phyloP scores from a whole-genome alignment of 2,329 filamentous ascomycete genomes.

The Hortaea werneckii region DNA sequence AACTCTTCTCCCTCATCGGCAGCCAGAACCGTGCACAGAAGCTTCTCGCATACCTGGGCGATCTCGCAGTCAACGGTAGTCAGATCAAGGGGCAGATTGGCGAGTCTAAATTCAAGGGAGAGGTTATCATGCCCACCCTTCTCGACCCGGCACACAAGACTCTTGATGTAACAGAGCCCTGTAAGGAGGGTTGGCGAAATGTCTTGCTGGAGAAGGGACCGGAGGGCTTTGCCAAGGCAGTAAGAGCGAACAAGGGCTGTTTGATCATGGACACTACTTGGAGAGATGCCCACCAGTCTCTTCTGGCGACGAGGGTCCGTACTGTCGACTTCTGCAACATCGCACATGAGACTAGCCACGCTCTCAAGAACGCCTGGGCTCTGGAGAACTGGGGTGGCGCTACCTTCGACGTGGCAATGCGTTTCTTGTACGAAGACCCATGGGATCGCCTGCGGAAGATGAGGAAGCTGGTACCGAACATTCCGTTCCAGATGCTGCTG shows the following conservation, averaged over 20 bases:
- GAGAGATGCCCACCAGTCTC: constrained; percentile 97
- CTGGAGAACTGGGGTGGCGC: constrained; percentile 98
- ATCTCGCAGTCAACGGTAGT: constrained; percentile 93
- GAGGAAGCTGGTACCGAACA: constrained; percentile 92
- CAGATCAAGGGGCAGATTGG: constrained; percentile 98
- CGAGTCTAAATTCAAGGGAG: constrained; percentile 94
- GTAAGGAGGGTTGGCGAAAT: constrained; percentile 79
- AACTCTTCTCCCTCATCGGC: constrained; percentile 85
- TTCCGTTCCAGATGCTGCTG: constrained; percentile 98
- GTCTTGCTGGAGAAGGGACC: constrained; percentile 81
- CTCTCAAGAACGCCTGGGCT: constrained; percentile 81
- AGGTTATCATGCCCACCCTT: constrained; percentile 74
- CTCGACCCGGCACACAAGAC: constrained; percentile 55
- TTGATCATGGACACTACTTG: constrained; percentile 99
- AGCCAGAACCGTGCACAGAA: constrained; percentile 98
- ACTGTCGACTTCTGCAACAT: constrained; percentile 94
- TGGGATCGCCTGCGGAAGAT: constrained; percentile 96
- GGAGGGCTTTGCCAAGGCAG: constrained; percentile 84
- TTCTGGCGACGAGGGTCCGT: constrained; percentile 88
- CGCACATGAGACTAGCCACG: constrained; percentile 90
- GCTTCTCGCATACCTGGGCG: constrained; percentile 85
- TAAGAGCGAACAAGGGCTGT: constrained; percentile 87
- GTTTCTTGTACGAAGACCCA: constrained; percentile 97
- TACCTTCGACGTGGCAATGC: constrained; percentile 97
- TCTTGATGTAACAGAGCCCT: constrained; percentile 65